Conservation (phyloP, 2,329 filamentous ascomycete species). For the Colletotrichum sp. region DNA sequence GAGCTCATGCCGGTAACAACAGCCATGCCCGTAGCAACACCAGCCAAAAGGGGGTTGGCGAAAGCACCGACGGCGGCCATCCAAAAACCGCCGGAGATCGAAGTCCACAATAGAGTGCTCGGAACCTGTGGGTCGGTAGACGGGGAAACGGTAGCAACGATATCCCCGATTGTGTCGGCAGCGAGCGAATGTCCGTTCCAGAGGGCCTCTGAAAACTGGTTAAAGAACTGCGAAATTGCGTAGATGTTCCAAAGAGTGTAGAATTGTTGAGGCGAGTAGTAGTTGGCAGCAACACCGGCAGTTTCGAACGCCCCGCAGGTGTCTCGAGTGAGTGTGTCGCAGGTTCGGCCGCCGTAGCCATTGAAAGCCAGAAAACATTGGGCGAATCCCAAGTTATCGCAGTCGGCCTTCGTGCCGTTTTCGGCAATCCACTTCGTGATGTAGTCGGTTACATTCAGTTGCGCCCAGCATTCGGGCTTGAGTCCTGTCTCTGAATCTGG, state of each 20-base stretch:
- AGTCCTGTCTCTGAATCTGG: conserved; percentile 15
- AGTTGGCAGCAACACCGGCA: conserved; percentile 20
- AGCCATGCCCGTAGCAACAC: conserved; percentile 15
- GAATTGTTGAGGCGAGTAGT: conserved; percentile 28
- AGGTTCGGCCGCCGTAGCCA: conserved; percentile 28
- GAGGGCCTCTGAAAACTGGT: conserved; percentile 29
- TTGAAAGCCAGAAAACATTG: conserved; percentile 31
- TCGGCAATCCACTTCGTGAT: conserved; percentile 28
- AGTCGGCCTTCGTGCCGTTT: conserved; percentile 28
- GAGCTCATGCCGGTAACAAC: conserved; percentile 6
- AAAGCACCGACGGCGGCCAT: conserved; percentile 19
- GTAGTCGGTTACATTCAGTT: conserved; percentile 25
- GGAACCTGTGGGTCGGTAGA: conserved; percentile 22
- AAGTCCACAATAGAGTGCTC: conserved; percentile 24
- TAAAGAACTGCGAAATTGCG: conserved; percentile 31
- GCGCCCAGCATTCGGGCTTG: conserved; percentile 26
- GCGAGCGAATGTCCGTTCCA: conserved; percentile 28
- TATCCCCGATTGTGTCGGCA: conserved; percentile 27
- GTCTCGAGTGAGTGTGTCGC: conserved; percentile 27
- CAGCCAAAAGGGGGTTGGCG: conserved; percentile 8
- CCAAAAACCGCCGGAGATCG: conserved; percentile 23
- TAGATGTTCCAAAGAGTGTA: conserved; percentile 33
- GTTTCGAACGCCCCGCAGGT: conserved; percentile 25
- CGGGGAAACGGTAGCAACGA: conserved; percentile 28
- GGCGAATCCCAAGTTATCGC: conserved; percentile 28